Evolutionary conservation across 2,329 filamentous ascomycete genomes (phyloP), one percentile per base, ranked within the genome.

Genomic region (Neopestalotiopsis rosae): DNA sequence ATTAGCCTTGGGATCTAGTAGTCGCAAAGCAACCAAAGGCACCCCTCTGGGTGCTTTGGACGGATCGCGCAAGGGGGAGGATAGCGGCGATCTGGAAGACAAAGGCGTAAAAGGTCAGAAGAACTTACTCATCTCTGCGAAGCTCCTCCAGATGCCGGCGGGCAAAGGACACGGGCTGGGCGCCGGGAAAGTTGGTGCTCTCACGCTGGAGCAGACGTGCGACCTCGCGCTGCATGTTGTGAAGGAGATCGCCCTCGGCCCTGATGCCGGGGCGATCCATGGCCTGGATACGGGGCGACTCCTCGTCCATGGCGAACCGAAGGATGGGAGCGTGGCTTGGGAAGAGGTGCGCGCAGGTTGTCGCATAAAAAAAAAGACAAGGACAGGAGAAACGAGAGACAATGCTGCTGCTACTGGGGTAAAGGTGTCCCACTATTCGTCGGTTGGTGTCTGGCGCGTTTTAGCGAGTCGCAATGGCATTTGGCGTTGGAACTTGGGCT

Each of bases 161-260:
- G 67, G 93, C 87, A 79, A 99, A 99, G 77, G 94, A 97, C 72
- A 99, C 95, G 14, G 96, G 96, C 80, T 99, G 96, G 65, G 96
- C 95, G 76, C 90, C 96, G 0, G 96, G 95, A 74, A 99, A 99
- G 72, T 83, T 86, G 30, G 84, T 82, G 73, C 89, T 90, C 66
- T 86, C 86, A 74, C 94, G 89, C 20, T 88, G 86, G n/a, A 99
- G 88, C 59, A 98, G 86, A 5, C 85, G 78, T 32, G 93, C 92
- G 69, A 97, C 93, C 78, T 94, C 91, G 69, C 85, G 84, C 69
- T 92, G 91, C 80, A 97, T 89, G 20, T 83, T 74, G 32, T 80
- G 78, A 61, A 92, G 85, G 13, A 93, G 83, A 1, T 88, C 81
- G n/a, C 84, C 85, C 24, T 89, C 85, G 65, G 90, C 89, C 79